These are phyloP conservation scores for Hemileia vastatrix DNA, from an alignment of 1,284 basidiomycete genomes.

Conservation along the genomic window DNA sequence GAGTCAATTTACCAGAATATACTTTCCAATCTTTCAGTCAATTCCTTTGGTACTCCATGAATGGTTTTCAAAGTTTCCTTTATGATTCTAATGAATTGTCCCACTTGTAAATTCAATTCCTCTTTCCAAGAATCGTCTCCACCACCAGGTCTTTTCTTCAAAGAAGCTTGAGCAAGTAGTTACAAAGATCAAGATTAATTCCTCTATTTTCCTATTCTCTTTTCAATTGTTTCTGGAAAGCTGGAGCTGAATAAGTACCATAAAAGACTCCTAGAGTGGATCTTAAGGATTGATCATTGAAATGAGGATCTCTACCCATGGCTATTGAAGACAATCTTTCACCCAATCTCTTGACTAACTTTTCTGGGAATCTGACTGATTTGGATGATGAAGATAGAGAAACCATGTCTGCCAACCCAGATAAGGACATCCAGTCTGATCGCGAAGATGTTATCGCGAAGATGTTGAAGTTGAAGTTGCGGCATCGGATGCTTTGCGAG, in stretches of 20 bases:
- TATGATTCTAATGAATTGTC: too few species aligned
- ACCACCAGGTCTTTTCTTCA: too few species aligned
- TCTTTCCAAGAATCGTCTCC: too few species aligned
- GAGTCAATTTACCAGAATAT: too few species aligned
- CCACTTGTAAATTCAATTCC: too few species aligned
- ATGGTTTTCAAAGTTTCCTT: too few species aligned
- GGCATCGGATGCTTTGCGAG: neutral
- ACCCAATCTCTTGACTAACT: constrained; percentile 37
- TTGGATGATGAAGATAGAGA: constrained; percentile 29
- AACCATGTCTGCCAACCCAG: constrained; percentile 33
- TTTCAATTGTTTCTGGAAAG: constrained; percentile 35
- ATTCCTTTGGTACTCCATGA: too few species aligned
- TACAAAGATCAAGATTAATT: too few species aligned
- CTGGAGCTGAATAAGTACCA: constrained; percentile 36
- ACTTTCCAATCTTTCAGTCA: too few species aligned
- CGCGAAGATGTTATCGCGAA: constrained; percentile 20
- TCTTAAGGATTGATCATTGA: constrained; percentile 34
- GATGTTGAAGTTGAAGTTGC: neutral
- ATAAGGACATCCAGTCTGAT: constrained; percentile 35
- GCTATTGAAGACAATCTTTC: constrained; percentile 39
- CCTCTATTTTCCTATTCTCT: too few species aligned
- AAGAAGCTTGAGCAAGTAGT: too few species aligned
- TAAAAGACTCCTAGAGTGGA: constrained; percentile 40
- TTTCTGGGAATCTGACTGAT: constrained; percentile 37
- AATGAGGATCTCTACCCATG: constrained; percentile 38